Evolutionary conservation across 1,284 basidiomycete genomes (phyloP), one percentile per base, ranked within the genome.

Genomic region (Sporisorium iseilematis-ciliati): DNA sequence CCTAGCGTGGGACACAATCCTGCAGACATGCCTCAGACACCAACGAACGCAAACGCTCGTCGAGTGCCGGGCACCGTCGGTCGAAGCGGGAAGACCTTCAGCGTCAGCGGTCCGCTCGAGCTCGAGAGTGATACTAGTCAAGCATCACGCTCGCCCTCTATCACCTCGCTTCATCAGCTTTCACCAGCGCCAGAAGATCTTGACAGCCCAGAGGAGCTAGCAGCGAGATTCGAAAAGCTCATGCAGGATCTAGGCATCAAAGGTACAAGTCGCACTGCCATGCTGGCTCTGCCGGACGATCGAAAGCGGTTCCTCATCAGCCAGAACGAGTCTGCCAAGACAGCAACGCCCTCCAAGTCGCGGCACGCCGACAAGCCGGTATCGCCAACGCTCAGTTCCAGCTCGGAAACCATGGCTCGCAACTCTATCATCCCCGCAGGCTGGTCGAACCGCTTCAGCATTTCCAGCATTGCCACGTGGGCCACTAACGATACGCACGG

Each of bases 361-460:
- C 63, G 73, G 18, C 18, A 49, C 8, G 10, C 48, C 42, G 72
- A 63, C 55, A 65, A 89, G 88, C 51, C 88, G 90, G 10, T 88
- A 90, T 52, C 91, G 90, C 38, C 92, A 91, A 54, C 75, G 84
- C 91, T 8, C 91, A 91, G 21, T 91, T 91, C 7, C 42, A 42
- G 52, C 2, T 63, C 72, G 20, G 75, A 77, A 12, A 71, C 79
- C 4, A 61, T 80, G 42, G 75, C 65, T 18, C 66, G 79, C 16
- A 76, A 42, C 20, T 75, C 69, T 5, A 65, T 69, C 41, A 42
- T 80, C 21, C 62, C 64, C 18, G 46, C 60, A 7, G 88, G 90
- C 16, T 86, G 93, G 61, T 90, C 92, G 82, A 91, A 90, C 67
- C 89, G 92, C 21, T 89, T 94, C 70, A 93, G 93, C 3, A 88